phyloP scores from a whole-genome alignment of 129 eudicot species.

The Helianthus tuberosus region DNA sequence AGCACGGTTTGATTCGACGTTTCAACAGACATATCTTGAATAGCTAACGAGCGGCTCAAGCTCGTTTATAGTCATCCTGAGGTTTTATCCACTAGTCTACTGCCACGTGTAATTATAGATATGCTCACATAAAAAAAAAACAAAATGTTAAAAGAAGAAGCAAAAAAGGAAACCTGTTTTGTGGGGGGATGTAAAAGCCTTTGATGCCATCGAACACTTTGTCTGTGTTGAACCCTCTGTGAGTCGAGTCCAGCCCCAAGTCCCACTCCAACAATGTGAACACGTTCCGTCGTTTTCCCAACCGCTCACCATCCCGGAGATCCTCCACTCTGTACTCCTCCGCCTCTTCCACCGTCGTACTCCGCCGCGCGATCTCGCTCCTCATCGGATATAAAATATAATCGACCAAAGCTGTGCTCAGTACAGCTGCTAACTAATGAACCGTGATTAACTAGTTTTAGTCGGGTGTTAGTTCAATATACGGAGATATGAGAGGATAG shows the following conservation, averaged over 20 bases:
- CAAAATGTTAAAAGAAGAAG: background rate
- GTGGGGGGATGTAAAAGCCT: constrained; percentile 56
- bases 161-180: constrained; percentile 50
- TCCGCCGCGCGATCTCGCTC: constrained; percentile 21
- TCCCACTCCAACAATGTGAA: constrained; percentile 52
- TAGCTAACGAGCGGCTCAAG: too few species aligned
- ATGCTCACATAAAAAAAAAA: background rate
- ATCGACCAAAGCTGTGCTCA: background rate
- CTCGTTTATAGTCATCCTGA: too few species aligned
- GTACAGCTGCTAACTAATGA: background rate
- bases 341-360: constrained; percentile 3
- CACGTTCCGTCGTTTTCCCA: constrained; percentile 34
- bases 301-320: constrained; percentile 19
- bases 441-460: background rate
- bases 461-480: background rate
- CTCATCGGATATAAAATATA: constrained; percentile 11
- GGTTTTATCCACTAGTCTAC: background rate
- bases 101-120: background rate
- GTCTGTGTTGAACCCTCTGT: constrained; percentile 40
- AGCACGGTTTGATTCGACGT: too few species aligned
- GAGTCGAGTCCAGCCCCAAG: constrained; percentile 35
- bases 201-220: constrained; percentile 55
- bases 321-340: constrained; percentile 32
- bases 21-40: too few species aligned
- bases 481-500: background rate